Percentiles rank a stretch among this genome's conserved stretches.
Conservation (phyloP, 176 grass and related monocot species). For the Phoenix dactylifera region DNA sequence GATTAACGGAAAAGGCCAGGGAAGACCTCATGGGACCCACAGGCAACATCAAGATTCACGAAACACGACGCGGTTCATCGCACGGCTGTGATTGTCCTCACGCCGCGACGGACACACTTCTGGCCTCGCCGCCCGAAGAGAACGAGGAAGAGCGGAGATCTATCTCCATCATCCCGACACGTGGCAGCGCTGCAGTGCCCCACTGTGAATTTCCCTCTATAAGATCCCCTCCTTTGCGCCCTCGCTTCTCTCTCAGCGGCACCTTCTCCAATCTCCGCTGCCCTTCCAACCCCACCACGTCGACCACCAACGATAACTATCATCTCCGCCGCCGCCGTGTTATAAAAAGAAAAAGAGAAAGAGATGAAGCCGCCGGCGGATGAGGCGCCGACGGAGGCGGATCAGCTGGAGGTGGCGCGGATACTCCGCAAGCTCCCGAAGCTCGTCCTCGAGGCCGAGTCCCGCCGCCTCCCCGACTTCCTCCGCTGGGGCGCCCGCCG, state of each 20-base stretch:
- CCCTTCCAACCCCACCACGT: too few species aligned
- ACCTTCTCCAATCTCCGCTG: too few species aligned
- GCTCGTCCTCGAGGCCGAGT: not conserved
- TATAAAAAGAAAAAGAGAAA: too few species aligned
- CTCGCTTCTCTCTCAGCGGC: not conserved
- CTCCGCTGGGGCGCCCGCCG: conserved; percentile 14
- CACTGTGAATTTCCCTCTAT: not conserved
- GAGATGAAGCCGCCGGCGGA: not conserved
- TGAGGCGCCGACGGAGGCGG: not conserved
- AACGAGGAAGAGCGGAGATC: not conserved
- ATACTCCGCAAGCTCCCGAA: conserved; percentile 14
- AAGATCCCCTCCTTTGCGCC: not conserved
- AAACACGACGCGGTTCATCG: too few species aligned
- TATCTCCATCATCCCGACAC: conserved; percentile 22
- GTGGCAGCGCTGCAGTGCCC: conserved; percentile 1
- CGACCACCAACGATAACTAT: too few species aligned
- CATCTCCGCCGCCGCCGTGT: not conserved
- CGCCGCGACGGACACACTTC: too few species aligned
- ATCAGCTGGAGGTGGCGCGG: conserved; percentile 16
- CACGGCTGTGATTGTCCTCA: too few species aligned
- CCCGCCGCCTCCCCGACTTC: not conserved
- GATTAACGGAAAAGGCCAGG: too few species aligned
- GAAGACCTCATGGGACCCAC: too few species aligned
- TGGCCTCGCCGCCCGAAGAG: too few species aligned
- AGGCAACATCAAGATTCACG: too few species aligned